Evolutionary conservation across 441 rosid genomes (phyloP), one percentile per base, ranked within the genome.

Genomic region (Populus tomentosa): DNA sequence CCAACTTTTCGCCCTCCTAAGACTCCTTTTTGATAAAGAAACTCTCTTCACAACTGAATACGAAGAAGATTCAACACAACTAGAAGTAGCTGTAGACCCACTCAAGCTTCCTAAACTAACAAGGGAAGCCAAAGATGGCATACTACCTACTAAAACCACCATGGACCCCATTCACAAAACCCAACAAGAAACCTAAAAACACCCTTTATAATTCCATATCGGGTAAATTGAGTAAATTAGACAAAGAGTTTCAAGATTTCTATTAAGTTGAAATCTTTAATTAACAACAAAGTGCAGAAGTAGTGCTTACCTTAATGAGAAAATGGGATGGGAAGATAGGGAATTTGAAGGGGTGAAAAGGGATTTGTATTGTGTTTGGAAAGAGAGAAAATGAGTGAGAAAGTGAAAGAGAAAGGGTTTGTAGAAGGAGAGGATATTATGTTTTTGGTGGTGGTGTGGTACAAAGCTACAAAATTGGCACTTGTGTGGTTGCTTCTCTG

Each of bases 71-170:
- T 72, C 36, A 84, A 76, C 79, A 18, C 89, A 72, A 10, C 78
- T 26, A 36, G 67, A 63, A 73, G 68, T 82, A 85, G 78, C 77
- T 56, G 78, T 86, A 72, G 82, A 79, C 46, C 20, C 72, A 79
- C 87, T 89, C 50, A 97, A 92, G 42, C 86, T 81, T 50, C 59
- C 59, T 50, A 50, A 1, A 73, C 88, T 88, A 75, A 86, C 88
- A 70, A 87, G 85, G 24, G 96, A 90, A 78, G 94, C 91, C 65
- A 89, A 75, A 65, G 98, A 91, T 76, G 98, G 92, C 95, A 92
- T 88, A 82, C 89, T 88, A 71, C 97, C 97, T n/a, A 90, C 89
- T 65, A 90, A 83, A 67, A 90, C 92, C 71, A 92, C 85, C 91
- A 87, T 91, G 62, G 89, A 85, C 61, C 80, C 80, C 89, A 81